Evolutionary conservation across 768 basidiomycete genomes (phyloP).

Genomic region (Trametes cinnabarina): DNA sequence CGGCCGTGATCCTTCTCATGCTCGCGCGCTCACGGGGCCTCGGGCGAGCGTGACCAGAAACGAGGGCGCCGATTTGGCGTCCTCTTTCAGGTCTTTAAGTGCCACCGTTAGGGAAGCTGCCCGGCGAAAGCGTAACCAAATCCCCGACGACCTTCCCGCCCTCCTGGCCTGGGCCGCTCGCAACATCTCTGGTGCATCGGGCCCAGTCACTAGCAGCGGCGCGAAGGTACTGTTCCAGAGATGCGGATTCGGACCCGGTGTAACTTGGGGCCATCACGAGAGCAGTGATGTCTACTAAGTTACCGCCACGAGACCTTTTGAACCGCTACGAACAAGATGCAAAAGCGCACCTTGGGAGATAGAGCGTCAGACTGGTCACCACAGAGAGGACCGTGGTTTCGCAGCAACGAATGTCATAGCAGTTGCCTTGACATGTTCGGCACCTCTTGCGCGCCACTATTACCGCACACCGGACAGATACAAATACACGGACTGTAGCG

Average conservation of each 20-base stretch:
- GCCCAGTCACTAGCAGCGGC: neutral
- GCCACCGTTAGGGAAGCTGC: slow-evolving; percentile 6
- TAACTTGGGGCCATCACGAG: neutral
- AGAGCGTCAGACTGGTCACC: too few species aligned
- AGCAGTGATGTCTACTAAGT: too few species aligned
- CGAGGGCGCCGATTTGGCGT: neutral
- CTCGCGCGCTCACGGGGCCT: neutral
- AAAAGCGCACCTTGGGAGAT: too few species aligned
- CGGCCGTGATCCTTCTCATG: neutral
- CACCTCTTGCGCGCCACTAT: neutral
- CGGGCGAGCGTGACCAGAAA: neutral
- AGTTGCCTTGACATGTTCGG: too few species aligned
- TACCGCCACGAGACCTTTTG: too few species aligned
- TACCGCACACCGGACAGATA: neutral
- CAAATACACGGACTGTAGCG: neutral
- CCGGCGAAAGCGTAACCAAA: neutral
- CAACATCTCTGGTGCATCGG: neutral
- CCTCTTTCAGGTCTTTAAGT: neutral
- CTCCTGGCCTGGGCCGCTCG: slow-evolving; percentile 3
- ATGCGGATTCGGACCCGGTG: too few species aligned
- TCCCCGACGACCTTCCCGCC: slow-evolving; percentile 5
- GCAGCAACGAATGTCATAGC: too few species aligned
- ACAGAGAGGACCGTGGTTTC: too few species aligned
- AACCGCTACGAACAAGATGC: too few species aligned
- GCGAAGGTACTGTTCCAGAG: neutral